A percentile compares a stretch with the other conserved stretches of the same genome.
Evolutionary conservation across 176 grass and related monocot species (phyloP).

Genomic region (Luzula sylvatica): DNA sequence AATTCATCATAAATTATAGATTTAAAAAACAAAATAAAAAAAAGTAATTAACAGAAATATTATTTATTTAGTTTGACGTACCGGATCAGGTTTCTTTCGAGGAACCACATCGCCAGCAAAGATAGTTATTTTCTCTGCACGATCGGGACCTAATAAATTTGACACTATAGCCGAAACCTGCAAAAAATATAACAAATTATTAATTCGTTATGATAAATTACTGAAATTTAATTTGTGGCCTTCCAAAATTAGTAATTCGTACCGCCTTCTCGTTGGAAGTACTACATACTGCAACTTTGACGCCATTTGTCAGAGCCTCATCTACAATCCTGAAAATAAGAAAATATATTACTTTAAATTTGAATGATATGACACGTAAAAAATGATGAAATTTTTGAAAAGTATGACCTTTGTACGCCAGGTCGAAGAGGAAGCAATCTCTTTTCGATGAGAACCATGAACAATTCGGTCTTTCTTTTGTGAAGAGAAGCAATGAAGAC

Average conservation of each 20-base stretch:
- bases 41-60: not conserved
- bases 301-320: constrained; percentile 69
- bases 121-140: constrained; percentile 84
- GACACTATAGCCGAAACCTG: constrained; percentile 97
- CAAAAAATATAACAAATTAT: constrained; percentile 7
- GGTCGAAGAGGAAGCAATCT: constrained; percentile 92
- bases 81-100: constrained; percentile 92
- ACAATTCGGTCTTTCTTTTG: constrained; percentile 91
- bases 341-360: constrained; percentile 7
- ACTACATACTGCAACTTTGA: constrained; percentile 94
- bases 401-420: constrained; percentile 78
- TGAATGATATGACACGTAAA: too few species aligned
- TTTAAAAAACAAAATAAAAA: not conserved
- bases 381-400: constrained; percentile 15
- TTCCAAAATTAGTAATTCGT: constrained; percentile 23
- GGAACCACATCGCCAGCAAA: constrained; percentile 98
- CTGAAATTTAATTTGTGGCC: too few species aligned
- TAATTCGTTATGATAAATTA: constrained; percentile 1
- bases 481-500: constrained; percentile 84
- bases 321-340: constrained; percentile 65
- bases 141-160: constrained; percentile 56
- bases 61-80: constrained; percentile 16
- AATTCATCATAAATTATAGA: not conserved
- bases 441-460: constrained; percentile 93
- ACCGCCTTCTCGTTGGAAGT: constrained; percentile 98